Conservation (phyloP, 2,329 filamentous ascomycete genomes). For the Trichophyton equinum region DNA sequence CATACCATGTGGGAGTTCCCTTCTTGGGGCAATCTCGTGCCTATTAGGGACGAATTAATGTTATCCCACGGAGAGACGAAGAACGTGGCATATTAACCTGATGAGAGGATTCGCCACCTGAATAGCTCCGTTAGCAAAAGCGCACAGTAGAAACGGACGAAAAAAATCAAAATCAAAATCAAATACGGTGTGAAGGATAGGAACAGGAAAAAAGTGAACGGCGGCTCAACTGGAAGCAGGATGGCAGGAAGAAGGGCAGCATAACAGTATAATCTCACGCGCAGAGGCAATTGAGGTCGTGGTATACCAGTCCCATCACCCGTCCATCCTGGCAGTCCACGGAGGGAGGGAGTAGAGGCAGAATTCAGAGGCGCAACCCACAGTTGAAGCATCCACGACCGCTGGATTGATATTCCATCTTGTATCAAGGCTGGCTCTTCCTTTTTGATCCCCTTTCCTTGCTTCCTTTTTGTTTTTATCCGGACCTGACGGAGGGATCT, state of each 20-base stretch:
- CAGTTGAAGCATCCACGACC: slow-evolving; percentile 49
- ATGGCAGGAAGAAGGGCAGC: not conserved
- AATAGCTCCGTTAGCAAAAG: slow-evolving; percentile 10
- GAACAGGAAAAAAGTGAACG: not conserved
- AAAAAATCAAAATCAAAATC: not conserved
- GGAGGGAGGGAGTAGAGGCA: not conserved
- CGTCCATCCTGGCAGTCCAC: not conserved
- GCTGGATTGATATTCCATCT: slow-evolving; percentile 40
- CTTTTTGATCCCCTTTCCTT: not conserved
- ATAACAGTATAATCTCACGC: not conserved
- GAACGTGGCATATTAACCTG: slow-evolving; percentile 48
- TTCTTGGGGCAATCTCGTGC: slow-evolving; percentile 78
- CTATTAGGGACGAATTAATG: slow-evolving; percentile 32
- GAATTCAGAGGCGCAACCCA: slow-evolving; percentile 27
- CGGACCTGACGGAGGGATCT: not conserved
- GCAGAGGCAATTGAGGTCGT: not conserved
- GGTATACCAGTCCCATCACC: not conserved
- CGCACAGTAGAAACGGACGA: not conserved
- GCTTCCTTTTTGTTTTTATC: not conserved
- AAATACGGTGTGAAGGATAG: not conserved
- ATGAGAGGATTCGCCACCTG: slow-evolving; percentile 62
- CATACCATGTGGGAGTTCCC: slow-evolving; percentile 67
- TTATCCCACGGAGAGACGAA: slow-evolving; percentile 11
- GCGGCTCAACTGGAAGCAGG: not conserved
- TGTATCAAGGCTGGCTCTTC: slow-evolving; percentile 11